A percentile compares a stretch with the other conserved stretches of the same genome.
phyloP scores from a whole-genome alignment of 805 yeast genomes.

The Yarrowia hollandica region DNA sequence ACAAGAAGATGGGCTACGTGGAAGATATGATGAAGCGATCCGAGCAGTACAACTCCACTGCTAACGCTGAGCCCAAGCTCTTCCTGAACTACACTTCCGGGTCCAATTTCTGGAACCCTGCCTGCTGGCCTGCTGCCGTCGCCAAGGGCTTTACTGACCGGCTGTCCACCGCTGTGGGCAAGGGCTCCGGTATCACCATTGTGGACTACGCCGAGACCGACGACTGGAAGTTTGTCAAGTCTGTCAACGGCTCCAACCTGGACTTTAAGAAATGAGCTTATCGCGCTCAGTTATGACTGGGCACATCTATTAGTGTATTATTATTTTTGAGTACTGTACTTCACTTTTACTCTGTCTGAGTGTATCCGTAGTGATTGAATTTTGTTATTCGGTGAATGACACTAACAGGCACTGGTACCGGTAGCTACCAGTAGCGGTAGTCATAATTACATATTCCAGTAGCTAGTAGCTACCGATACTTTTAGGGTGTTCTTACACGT shows the following conservation, averaged over 20 bases:
- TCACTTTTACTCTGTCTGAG: too few species aligned
- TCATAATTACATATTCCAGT: too few species aligned
- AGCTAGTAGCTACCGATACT: too few species aligned
- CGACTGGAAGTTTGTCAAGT: conserved; percentile 55
- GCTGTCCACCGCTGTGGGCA: conserved; percentile 38
- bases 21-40: conserved; percentile 58
- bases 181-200: conserved; percentile 64
- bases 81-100: conserved; percentile 74
- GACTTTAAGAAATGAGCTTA: conserved; percentile 28
- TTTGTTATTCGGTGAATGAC: too few species aligned
- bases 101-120: conserved; percentile 65
- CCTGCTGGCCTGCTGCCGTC: conserved; percentile 73
- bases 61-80: conserved; percentile 49
- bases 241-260: conserved; percentile 20
- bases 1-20: conserved; percentile 58
- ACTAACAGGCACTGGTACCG: too few species aligned
- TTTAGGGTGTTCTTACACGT: too few species aligned
- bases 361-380: too few species aligned
- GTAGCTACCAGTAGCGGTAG: too few species aligned
- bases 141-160: conserved; percentile 49
- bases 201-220: conserved; percentile 65
- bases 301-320: conserved; percentile 1
- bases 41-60: conserved; percentile 48
- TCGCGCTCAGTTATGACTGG: too few species aligned
- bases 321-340: neutral